Conservation (phyloP, 2,329 filamentous ascomycete genomes). For the Corniculantispora saksenae region DNA sequence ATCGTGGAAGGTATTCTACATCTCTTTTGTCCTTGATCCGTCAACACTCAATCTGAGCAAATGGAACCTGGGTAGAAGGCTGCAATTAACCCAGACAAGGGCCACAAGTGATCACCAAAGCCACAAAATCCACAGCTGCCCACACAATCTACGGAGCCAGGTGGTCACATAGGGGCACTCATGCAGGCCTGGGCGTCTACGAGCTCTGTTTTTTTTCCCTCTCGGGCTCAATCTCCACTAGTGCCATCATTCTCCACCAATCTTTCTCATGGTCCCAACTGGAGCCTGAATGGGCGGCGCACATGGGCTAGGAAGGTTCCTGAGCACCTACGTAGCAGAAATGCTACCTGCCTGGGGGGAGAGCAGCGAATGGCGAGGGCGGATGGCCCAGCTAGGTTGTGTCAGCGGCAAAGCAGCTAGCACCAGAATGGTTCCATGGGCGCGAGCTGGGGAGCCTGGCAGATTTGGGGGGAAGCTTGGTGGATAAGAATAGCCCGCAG, state of each 20-base stretch:
- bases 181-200: background rate
- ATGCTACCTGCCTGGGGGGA: no score
- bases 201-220: background rate
- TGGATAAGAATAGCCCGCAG: background rate
- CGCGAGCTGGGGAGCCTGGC: background rate
- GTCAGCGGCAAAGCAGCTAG: background rate
- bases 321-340: background rate
- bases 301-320: background rate
- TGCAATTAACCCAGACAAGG: background rate
- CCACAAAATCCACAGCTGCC: constrained; percentile 7
- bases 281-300: background rate
- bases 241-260: background rate
- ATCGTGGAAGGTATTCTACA: background rate
- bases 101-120: constrained; percentile 14
- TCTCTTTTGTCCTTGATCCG: background rate
- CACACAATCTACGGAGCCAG: background rate
- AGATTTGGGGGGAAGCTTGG: background rate
- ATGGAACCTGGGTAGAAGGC: background rate
- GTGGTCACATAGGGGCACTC: background rate
- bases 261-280: background rate
- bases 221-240: background rate
- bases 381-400: background rate
- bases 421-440: background rate
- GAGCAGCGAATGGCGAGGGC: background rate
- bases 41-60: background rate